Evolutionary conservation across 2,329 filamentous ascomycete genomes (phyloP), one percentile per base, ranked within the genome.

Genomic region (Penicillium sp.): DNA sequence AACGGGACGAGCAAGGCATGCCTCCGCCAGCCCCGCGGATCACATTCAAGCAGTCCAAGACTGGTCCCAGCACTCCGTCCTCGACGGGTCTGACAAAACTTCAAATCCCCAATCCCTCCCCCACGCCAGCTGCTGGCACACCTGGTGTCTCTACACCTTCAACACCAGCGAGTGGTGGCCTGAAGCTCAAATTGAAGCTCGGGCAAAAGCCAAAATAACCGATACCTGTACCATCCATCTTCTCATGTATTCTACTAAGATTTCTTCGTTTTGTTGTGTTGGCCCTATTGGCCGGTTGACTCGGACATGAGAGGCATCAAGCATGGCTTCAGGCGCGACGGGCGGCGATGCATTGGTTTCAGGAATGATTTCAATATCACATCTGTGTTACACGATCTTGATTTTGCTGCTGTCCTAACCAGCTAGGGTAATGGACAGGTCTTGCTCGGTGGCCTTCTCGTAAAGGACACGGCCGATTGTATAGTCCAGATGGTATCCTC

Each of bases 121-220:
- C 62, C 17, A 49, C 54, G 16, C 47, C 56, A 18, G 42, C 52
- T n/a, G 45, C 57, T n/a, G 53, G 47, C 18, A 51, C 51, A 10
- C 50, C 59, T 8, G 37, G 48, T 32, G 37, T 57, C 16, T 50
- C 57, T 14, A 59, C 62, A 3, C 55, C 63, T 8, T 50, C 57
- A 10, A 59, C 56, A 1, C 60, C 58, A 20, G 46, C 48, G 20
- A 56, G 55, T 28, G 56, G 62, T 12, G 61, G 62, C 22, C 45
- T 69, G 32, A 70, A 69, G 46, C 48, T 70, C 12, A 70, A 69
- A 49, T 47, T 68, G 35, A 68, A 65, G 38, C 52, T 67, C 34
- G 59, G 57, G 35, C 50, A 55, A 30, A 55, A 58, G 43, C 46
- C 51, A 28, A 60, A 62, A 54, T 62, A 42, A 39, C 14, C 28